These are phyloP conservation scores for Xylariomycetidae sp. DNA, from an alignment of 2,329 filamentous ascomycete genomes.

Conservation along the genomic window DNA sequence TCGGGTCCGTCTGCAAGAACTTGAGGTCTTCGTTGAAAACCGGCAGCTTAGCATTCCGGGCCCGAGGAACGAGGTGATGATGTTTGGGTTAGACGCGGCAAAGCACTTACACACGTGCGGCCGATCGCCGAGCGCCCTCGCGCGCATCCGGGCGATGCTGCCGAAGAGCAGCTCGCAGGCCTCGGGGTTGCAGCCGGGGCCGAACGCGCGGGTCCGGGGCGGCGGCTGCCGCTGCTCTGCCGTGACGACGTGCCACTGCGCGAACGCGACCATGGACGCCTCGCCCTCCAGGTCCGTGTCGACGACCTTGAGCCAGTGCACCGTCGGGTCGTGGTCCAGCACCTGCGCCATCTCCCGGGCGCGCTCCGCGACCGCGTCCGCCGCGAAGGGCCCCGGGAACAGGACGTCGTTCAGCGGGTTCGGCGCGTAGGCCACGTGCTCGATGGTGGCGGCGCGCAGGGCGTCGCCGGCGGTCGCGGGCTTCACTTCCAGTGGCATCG, in stretches of 20 bases:
- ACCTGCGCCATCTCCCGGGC: slow-evolving; percentile 15
- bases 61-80: not conserved
- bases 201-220: slow-evolving; percentile 12
- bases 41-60: not conserved
- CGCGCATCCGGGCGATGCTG: slow-evolving; percentile 13
- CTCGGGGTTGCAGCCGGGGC: slow-evolving; percentile 23
- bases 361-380: slow-evolving; percentile 15
- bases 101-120: slow-evolving; percentile 23
- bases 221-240: slow-evolving; percentile 12
- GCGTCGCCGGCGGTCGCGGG: slow-evolving; percentile 31
- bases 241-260: slow-evolving; percentile 24
- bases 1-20: slow-evolving; percentile 33
- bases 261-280: slow-evolving; percentile 31
- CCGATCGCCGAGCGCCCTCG: slow-evolving; percentile 14
- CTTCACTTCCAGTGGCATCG: slow-evolving; percentile 33
- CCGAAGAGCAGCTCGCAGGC: slow-evolving; percentile 28
- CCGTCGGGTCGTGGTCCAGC: slow-evolving; percentile 17
- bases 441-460: slow-evolving; percentile 29
- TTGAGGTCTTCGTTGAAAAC: slow-evolving; percentile 29
- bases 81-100: not conserved
- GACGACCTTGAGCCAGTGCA: slow-evolving; percentile 25
- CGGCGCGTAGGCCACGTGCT: slow-evolving; percentile 30
- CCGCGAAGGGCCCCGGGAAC: slow-evolving; percentile 27
- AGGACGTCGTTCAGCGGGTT: slow-evolving; percentile 27
- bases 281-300: slow-evolving; percentile 25